Evolutionary conservation across 2,329 filamentous ascomycete species (phyloP), one percentile per base, ranked within the genome.

Genomic region (Cercospora zeae-maydis): DNA sequence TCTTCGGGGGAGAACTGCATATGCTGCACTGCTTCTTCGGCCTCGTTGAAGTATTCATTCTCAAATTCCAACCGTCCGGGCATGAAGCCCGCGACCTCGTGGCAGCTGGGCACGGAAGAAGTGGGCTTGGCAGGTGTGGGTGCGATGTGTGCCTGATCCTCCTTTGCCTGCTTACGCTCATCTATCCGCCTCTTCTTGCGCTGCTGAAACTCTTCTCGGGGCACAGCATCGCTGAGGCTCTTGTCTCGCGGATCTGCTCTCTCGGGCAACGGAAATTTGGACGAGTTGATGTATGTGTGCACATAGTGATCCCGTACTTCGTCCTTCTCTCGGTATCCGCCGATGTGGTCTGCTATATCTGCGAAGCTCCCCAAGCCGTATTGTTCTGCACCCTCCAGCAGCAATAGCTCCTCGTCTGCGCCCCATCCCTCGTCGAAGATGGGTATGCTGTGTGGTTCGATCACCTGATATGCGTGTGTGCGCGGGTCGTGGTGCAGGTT

Each of bases 41-140:
- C 95, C 72, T 99, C 95, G 72, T 99, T 99, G 73, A 93, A 91
- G 74, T 96, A 95, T 72, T 99, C 95, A 0, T 91, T 97, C 81
- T 99, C 95, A 67, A 99, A 99, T 73, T 99, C 95, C 67, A 99
- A 78, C 42, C 95, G 92, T 49, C 95, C 95, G 2, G 95, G 95
- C 95, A 99, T 99, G 76, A 96, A 99, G 2, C 95, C 95, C 77
- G 97, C 92, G 37, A 99, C 95, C 77, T 99, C 95, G 80, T 99
- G 95, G 76, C 95, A 99, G 34, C 92, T 89, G 0, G 95, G 95
- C 2, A 97, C 92, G 80, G 91, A 96, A 8, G 93, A 93, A 0
- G 93, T 98, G 0, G 95, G 95, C 74, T 98, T 98, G 70, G 93
- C 93, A 5, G 71, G 69, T 78, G 97, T 96, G 1, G 93, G 92